These are phyloP conservation scores for Pilaira anomala DNA, from an alignment of 192 early-diverging fungal genomes.

Conservation along the genomic window DNA sequence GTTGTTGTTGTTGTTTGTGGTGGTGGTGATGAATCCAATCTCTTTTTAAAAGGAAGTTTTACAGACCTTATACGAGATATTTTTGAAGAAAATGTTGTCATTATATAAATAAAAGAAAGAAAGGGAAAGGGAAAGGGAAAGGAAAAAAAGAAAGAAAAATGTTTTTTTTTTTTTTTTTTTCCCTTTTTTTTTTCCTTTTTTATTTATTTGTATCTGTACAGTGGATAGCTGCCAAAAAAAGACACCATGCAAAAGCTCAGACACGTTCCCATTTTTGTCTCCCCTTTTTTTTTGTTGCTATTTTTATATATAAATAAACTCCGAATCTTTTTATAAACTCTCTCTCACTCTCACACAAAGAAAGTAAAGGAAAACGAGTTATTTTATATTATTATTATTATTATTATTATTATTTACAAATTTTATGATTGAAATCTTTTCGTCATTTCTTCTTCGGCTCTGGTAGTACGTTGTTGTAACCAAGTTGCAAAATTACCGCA, in stretches of 20 bases:
- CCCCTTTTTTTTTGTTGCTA: not conserved
- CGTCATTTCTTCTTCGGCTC: conserved; percentile 77
- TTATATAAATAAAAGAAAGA: not conserved
- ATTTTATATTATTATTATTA: not conserved
- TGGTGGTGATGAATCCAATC: not conserved
- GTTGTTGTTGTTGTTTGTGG: conserved; percentile 1
- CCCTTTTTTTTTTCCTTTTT: not conserved
- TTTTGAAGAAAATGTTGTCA: conserved; percentile 20
- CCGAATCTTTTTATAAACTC: not conserved
- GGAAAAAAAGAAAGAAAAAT: conserved; percentile 2
- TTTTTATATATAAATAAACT: not conserved
- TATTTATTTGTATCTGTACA: not conserved
- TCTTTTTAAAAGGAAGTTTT: conserved; percentile 10
- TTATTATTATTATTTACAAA: not conserved
- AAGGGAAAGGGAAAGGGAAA: not conserved
- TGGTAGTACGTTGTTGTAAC: conserved; percentile 77
- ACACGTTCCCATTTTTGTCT: conserved; percentile 9
- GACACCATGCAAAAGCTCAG: conserved; percentile 2
- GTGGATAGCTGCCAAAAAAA: conserved; percentile 21
- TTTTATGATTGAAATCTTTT: conserved; percentile 5
- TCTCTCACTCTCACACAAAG: not conserved
- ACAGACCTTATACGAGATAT: conserved; percentile 17
- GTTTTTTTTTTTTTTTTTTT: not conserved
- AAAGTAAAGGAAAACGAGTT: not conserved
- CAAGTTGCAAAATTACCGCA: conserved; percentile 96